phyloP scores from a whole-genome alignment of 2,329 filamentous ascomycete species.

The Verticillium albo-atrum region DNA sequence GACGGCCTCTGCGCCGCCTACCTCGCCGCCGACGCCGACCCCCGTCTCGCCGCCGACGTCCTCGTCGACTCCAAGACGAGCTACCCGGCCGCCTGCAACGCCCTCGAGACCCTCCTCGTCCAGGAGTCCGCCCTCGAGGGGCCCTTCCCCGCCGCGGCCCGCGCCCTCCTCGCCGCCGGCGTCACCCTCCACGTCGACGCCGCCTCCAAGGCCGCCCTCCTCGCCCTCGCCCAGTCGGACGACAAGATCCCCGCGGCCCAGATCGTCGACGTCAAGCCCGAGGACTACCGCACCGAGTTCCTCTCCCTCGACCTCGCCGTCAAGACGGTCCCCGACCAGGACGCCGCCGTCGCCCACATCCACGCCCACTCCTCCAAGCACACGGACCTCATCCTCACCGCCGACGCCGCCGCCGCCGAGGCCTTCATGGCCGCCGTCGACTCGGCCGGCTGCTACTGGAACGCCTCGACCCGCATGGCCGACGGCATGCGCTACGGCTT shows the following conservation, averaged over 20 bases:
- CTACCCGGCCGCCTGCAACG: slow-evolving; percentile 95
- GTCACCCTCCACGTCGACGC: slow-evolving; percentile 80
- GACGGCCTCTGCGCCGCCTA: slow-evolving; percentile 90
- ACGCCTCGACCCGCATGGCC: slow-evolving; percentile 88
- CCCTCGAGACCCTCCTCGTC: slow-evolving; percentile 85
- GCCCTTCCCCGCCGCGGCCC: slow-evolving; percentile 67
- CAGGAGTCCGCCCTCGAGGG: slow-evolving; percentile 61
- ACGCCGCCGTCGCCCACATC: slow-evolving; percentile 80
- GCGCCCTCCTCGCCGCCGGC: slow-evolving; percentile 68
- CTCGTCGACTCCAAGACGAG: slow-evolving; percentile 89
- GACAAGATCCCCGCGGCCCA: slow-evolving; percentile 25
- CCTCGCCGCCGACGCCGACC: slow-evolving; percentile 73
- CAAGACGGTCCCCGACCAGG: slow-evolving; percentile 66
- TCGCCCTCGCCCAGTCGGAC: slow-evolving; percentile 34
- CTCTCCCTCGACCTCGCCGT: slow-evolving; percentile 79
- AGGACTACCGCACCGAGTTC: slow-evolving; percentile 86
- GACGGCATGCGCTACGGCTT: slow-evolving; percentile 98
- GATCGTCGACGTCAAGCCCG: slow-evolving; percentile 61
- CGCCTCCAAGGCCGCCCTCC: slow-evolving; percentile 60
- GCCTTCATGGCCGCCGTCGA: slow-evolving; percentile 82
- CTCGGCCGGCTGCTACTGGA: slow-evolving; percentile 94
- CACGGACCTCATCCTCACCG: slow-evolving; percentile 86
- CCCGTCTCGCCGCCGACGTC: slow-evolving; percentile 66
- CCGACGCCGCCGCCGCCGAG: slow-evolving; percentile 63
- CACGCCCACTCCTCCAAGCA: slow-evolving; percentile 90